Evolutionary conservation across 257 asterid genomes (phyloP).

Genomic region (Petunia secreta): DNA sequence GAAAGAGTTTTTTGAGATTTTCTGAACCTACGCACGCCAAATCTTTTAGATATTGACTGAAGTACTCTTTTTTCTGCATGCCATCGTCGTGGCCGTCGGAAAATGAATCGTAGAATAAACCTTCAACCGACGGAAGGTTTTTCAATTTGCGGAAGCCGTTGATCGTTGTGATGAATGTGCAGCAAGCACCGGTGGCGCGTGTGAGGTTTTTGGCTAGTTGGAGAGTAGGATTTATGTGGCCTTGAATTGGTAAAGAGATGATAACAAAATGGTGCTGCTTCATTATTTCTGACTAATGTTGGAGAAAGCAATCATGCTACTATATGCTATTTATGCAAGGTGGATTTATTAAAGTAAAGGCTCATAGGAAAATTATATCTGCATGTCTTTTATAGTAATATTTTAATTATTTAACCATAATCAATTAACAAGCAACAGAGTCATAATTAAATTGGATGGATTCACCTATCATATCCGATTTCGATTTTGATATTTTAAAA

Average conservation of each 20-base stretch:
- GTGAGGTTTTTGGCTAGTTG: conserved; percentile 54
- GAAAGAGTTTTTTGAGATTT: conserved; percentile 33
- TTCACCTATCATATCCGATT: too few relatives aligned
- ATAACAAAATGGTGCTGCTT: conserved; percentile 48
- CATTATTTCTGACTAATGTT: conserved; percentile 29
- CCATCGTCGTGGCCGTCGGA: conserved; percentile 67
- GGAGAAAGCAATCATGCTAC: background rate
- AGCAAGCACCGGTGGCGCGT: conserved; percentile 45
- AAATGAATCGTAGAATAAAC: conserved; percentile 46
- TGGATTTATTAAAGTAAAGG: background rate
- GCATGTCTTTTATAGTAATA: too few relatives aligned
- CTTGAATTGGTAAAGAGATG: conserved; percentile 57
- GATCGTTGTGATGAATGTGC: conserved; percentile 56
- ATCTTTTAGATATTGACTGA: conserved; percentile 26
- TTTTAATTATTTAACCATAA: too few relatives aligned
- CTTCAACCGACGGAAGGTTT: conserved; percentile 24
- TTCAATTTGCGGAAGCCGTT: conserved; percentile 45
- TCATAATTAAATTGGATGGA: too few relatives aligned
- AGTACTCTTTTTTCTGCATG: conserved; percentile 26
- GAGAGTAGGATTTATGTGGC: conserved; percentile 76
- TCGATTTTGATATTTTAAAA: too few relatives aligned
- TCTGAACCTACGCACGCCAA: conserved; percentile 41
- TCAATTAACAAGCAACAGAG: too few relatives aligned
- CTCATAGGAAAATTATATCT: too few relatives aligned
- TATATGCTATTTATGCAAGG: too few relatives aligned